Base-by-base conservation (phyloP, 805 yeast species). In the Yarrowia sp. region DNA sequence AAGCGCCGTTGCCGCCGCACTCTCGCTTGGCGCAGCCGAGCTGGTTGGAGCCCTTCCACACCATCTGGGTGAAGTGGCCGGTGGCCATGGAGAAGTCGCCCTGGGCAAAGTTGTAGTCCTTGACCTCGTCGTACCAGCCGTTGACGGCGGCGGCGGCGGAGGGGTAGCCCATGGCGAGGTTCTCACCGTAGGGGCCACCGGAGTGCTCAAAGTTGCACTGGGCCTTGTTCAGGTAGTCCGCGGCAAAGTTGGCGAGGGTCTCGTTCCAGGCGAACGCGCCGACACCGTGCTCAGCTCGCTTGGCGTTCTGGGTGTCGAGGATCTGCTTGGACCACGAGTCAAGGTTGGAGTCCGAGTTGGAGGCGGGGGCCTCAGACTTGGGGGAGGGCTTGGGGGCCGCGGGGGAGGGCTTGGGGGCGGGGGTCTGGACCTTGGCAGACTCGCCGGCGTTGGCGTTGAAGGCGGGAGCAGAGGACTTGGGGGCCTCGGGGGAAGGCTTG, bases 61-160 rank as follows among this genome's bases (percentile, higher is more conserved):
- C 82, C 47, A 89, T 76, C 72, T 88, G 94, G 19, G 96, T 87
- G 75, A 88, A 90, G 73, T 90, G 96, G 51, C 93, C 93, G 44
- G 91, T 83, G 12, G 74, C 68, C 29, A 69, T 75, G 44, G 78
- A 67, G 73, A 76, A 73, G 32, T 63, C 65, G 1, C 74, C 76
- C 66, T 75, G 76, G 31, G 77, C 71, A 73, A 78, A 84, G 69
- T 81, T 74, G 76, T 86, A 87, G 6, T 70, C 56, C 46, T 68
- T 62, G 61, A 84, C 79, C 72, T 88, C 96, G 65, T 80, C 76
- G 76, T 87, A 89, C 94, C 96, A 89, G 2, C 89, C 92, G 27
- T 78, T 78, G 12, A 86, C 84, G 24, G 71, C 78, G 39, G 47
- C 71, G 38, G 72, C 73, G 4, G 82, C 73, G 53, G 75, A 68